Percentiles rank a stretch among this genome's conserved stretches.
Evolutionary conservation across 1,139 yeast species (phyloP).

Genomic region (Kodamaea derodonti): DNA sequence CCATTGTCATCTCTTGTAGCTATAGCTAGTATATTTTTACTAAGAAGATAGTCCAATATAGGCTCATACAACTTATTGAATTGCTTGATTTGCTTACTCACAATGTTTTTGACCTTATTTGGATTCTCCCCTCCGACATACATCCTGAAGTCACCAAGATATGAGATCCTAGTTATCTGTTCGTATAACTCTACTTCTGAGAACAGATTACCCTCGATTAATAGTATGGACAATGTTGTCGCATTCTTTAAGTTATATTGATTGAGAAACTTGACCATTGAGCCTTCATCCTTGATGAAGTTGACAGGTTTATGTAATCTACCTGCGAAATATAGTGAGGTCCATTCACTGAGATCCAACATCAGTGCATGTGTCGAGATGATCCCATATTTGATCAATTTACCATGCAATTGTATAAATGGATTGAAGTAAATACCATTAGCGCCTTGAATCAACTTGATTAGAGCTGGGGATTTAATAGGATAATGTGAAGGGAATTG

Average conservation of each 20-base stretch:
- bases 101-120: constrained; percentile 80
- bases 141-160: constrained; percentile 89
- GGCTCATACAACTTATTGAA: constrained; percentile 76
- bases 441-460: constrained; percentile 70
- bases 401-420: constrained; percentile 56
- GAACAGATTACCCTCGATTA: constrained; percentile 37
- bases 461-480: constrained; percentile 37
- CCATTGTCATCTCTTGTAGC: constrained; percentile 14
- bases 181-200: constrained; percentile 67
- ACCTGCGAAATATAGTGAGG: constrained; percentile 84
- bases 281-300: constrained; percentile 55
- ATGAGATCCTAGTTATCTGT: constrained; percentile 76
- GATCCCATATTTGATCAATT: constrained; percentile 81
- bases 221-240: constrained; percentile 64
- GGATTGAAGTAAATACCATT: constrained; percentile 90
- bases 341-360: constrained; percentile 77
- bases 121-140: constrained; percentile 90
- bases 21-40: constrained; percentile 16
- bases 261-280: constrained; percentile 59
- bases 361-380: constrained; percentile 59
- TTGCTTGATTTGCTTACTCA: constrained; percentile 63
- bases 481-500: constrained; percentile 69
- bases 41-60: constrained; percentile 30
- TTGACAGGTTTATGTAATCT: constrained; percentile 92
- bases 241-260: constrained; percentile 80